Percentiles rank a stretch among this genome's conserved stretches.
phyloP scores from a whole-genome alignment of 345 rosid genomes.

The Rubroshorea leprosula region DNA sequence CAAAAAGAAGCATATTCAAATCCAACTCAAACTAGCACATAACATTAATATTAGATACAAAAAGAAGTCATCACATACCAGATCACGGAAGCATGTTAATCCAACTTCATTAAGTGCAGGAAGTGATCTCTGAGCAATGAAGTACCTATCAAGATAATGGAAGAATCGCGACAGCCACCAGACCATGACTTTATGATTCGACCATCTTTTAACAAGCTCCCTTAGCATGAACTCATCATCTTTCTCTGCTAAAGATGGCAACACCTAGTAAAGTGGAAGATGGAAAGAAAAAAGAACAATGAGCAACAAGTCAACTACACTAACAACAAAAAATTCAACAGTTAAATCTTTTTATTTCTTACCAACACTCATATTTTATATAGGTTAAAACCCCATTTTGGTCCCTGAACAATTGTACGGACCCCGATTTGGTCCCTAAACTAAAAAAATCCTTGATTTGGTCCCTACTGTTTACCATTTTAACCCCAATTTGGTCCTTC shows the following conservation, averaged over 20 bases:
- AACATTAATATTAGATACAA: too few relatives aligned
- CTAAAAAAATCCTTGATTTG: too few relatives aligned
- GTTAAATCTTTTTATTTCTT: not conserved
- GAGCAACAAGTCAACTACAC: not conserved
- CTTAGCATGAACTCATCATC: constrained; percentile 82
- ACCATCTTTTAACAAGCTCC: constrained; percentile 81
- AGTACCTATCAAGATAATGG: constrained; percentile 82
- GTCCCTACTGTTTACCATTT: too few relatives aligned
- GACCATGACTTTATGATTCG: constrained; percentile 83
- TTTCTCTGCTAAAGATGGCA: constrained; percentile 65
- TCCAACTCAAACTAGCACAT: not conserved
- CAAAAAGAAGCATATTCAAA: not conserved
- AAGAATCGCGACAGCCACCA: constrained; percentile 87
- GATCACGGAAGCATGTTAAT: constrained; percentile 69
- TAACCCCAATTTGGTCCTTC: too few relatives aligned
- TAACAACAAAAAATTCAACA: not conserved
- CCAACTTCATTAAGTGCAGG: constrained; percentile 80
- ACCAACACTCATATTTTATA: too few relatives aligned
- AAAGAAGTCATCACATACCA: constrained; percentile 36
- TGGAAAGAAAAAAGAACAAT: constrained; percentile 4
- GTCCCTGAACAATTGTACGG: too few relatives aligned
- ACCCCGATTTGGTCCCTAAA: too few relatives aligned
- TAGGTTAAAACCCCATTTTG: too few relatives aligned
- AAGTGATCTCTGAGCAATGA: constrained; percentile 68
- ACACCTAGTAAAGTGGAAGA: constrained; percentile 30